phyloP scores from a whole-genome alignment of 2,329 filamentous ascomycete species.

The Aspergillus brunneoviolaceus region DNA sequence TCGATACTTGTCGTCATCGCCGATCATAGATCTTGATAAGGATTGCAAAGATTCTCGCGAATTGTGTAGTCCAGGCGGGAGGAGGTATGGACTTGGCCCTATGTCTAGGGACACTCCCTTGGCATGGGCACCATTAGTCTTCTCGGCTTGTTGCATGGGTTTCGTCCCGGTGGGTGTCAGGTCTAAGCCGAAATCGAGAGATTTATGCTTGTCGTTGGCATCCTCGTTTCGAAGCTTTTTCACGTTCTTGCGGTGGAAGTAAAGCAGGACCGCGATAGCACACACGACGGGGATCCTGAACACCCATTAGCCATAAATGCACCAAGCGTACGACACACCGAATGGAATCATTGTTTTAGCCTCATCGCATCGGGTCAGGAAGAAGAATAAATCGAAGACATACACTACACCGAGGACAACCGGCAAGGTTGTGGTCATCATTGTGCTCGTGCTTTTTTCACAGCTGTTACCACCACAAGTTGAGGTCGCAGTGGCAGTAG shows the following conservation, averaged over 20 bases:
- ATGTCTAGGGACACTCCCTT: conserved; percentile 63
- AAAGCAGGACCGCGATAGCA: conserved; percentile 66
- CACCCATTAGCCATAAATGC: conserved; percentile 23
- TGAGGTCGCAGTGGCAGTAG: conserved; percentile 14
- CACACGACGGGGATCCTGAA: conserved; percentile 71
- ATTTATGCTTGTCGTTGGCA: conserved; percentile 79
- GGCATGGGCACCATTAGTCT: conserved; percentile 39
- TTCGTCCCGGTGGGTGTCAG: conserved; percentile 42
- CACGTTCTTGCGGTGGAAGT: conserved; percentile 75
- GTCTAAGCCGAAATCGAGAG: conserved; percentile 87
- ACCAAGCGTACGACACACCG: neutral
- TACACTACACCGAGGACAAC: conserved; percentile 71
- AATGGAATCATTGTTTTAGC: neutral
- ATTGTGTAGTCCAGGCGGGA: conserved; percentile 75
- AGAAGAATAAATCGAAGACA: conserved; percentile 33
- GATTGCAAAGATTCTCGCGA: conserved; percentile 87
- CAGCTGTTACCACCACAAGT: conserved; percentile 44
- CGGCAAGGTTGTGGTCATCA: conserved; percentile 59
- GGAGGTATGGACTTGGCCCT: conserved; percentile 76
- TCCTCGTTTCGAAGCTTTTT: conserved; percentile 75
- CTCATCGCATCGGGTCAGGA: neutral
- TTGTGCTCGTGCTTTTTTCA: conserved; percentile 59
- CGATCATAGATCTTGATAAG: conserved; percentile 71
- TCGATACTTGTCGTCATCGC: conserved; percentile 82
- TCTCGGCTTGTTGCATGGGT: conserved; percentile 57